Percentiles rank a stretch among this genome's conserved stretches.
Evolutionary conservation across 1,284 basidiomycete genomes (phyloP).

Genomic region (Puccinia polysora): DNA sequence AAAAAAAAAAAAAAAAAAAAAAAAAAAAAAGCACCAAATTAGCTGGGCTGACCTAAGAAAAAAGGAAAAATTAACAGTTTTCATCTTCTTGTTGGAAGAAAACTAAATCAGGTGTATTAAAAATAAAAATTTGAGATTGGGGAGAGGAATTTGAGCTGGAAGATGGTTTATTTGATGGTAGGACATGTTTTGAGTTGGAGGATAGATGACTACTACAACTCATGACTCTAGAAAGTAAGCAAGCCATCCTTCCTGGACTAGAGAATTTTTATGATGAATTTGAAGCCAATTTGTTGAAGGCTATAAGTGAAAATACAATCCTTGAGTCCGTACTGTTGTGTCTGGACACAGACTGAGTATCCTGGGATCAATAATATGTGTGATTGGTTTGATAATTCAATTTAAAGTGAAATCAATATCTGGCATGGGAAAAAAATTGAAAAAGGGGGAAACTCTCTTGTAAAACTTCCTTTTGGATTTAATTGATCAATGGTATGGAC

Average conservation of each 20-base stretch:
- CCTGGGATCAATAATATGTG: too few relatives aligned
- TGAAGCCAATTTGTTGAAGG: conserved; percentile 17
- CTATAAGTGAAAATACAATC: conserved; percentile 27
- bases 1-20: too few relatives aligned
- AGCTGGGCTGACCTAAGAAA: too few relatives aligned
- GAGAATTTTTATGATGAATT: conserved; percentile 26
- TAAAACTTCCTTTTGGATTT: background rate
- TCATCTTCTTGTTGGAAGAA: too few relatives aligned
- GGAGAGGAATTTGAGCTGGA: background rate
- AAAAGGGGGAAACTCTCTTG: conserved; percentile 7
- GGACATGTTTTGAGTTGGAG: background rate
- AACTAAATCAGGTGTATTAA: too few relatives aligned
- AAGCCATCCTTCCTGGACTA: conserved; percentile 4
- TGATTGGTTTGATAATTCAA: background rate
- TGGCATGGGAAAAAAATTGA: background rate
- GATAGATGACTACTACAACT: background rate
- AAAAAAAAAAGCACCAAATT: too few relatives aligned
- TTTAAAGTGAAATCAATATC: background rate
- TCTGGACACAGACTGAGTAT: background rate
- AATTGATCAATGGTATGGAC: background rate
- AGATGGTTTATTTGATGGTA: background rate
- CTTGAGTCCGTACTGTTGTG: conserved; percentile 11
- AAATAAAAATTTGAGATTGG: too few relatives aligned
- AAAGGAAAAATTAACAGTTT: too few relatives aligned
- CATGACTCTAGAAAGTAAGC: conserved; percentile 24